Evolutionary conservation across 2,329 filamentous ascomycete genomes (phyloP), one percentile per base, ranked within the genome.

Genomic region (Xenoacremonium recifei): DNA sequence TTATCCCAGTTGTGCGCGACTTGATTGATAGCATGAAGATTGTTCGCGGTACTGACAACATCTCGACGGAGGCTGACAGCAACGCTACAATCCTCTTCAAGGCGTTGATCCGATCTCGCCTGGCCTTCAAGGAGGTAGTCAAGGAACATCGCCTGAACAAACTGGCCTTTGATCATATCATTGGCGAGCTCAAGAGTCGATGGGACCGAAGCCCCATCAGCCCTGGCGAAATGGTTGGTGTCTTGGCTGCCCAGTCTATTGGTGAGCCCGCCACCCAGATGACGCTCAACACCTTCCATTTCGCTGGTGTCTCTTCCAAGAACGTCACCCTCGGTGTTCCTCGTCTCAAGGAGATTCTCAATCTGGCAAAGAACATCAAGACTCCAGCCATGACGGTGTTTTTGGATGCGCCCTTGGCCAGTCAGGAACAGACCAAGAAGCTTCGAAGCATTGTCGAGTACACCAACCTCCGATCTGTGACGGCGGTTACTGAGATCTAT

Each of bases 271-370:
- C 93, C 17, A 99, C 93, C 1, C 93, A 99, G 75, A 99, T 99
- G 93, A 99, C 93, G 2, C 73, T 99, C 47, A 99, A 99, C 73
- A 99, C 93, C 18, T 99, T 99, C 86, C 93, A 99, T 77, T 99
- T 99, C 67, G 91, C 93, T 67, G 93, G 93, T 96, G 90, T 99
- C 47, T 96, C 95, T 27, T 96, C 92, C 18, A 99, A 99, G 85
- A 99, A 99, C 77, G 92, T 99, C 41, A 99, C 93, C 1, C 84
- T 99, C 36, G 93, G 93, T 89, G 93, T 99, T 32, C 93, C 93
- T 32, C 92, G 93, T 83, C 81, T 99, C 37, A 99, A 99, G 79
- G 93, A 99, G 73, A 99, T 99, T 82, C 78, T 99, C 44, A 99
- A 99, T 66, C 84, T 99, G 45, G 93, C 95, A 1, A 91, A 87